Evolutionary conservation across 345 rosid species (phyloP), one percentile per base, ranked within the genome.

Genomic region (Lumnitzera racemosa): DNA sequence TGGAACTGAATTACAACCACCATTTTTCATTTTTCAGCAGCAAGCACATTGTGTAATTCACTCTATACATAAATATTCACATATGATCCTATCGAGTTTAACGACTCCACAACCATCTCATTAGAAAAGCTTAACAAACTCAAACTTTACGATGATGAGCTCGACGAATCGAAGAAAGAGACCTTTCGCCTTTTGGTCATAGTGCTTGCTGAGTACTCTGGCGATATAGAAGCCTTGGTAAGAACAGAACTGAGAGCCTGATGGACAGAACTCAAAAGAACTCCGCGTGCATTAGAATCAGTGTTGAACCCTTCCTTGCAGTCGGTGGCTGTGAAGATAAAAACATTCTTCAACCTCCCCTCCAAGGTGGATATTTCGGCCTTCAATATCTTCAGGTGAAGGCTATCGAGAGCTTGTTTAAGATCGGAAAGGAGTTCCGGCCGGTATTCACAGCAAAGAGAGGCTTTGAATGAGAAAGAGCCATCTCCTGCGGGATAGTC

Each of bases 321-420:
- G 61, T 70, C 58, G 14, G 11, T 1, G 43, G 43, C 11, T 5
- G 75, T 72, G 31, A 84, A 67, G 48, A 80, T 53, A 50, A 87
- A 72, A 36, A 67, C 78, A 20, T 61, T 68, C 78, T 68, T 87
- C 77, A 82, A 20, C 66, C 90, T 71, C 36, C 65, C 70, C 51
- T 71, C 80, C 53, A 87, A 56, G 15, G 81, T 87, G 16, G 88
- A 83, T 59, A 84, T 72, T 65, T 87, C 86, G 0, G 73, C 77
- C 51, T 59, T 77, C 24, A 60, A 58, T 17, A 84, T 62, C 61
- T 70, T 76, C n/a, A 84, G 51, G 13, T 66, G 75, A 51, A 87
- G 86, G 4, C 71, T 46, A 62, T 67, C 69, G 1, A 87, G 68
- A 52, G 86, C 78, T 73, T 69, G 79, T 62, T 78, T 67, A 55